These are phyloP conservation scores for Crataegus laevigata DNA, from an alignment of 306 rosid genomes.

Conservation along the genomic window DNA sequence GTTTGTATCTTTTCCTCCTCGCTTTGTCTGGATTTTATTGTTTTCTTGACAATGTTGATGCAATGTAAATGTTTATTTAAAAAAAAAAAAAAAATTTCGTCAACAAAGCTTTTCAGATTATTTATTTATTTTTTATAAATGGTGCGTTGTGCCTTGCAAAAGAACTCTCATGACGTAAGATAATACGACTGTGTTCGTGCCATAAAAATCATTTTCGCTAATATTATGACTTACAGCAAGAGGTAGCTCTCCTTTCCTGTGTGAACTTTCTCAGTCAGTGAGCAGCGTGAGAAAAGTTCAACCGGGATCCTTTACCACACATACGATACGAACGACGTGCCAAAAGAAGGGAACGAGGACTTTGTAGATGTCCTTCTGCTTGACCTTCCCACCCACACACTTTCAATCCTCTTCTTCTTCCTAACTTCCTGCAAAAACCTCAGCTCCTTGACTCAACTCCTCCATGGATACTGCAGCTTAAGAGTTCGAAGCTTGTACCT, in stretches of 20 bases:
- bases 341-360: not conserved
- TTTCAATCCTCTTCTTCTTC: conserved; percentile 1
- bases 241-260: not conserved
- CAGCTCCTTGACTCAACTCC: not conserved
- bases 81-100: too few relatives aligned
- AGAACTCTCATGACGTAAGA: too few relatives aligned
- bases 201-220: too few relatives aligned
- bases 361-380: not conserved
- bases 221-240: too few relatives aligned
- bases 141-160: too few relatives aligned
- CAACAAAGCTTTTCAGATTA: too few relatives aligned
- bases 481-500: not conserved
- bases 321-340: not conserved
- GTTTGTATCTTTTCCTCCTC: too few relatives aligned
- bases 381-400: not conserved
- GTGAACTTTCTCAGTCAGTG: not conserved
- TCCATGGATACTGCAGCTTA: not conserved
- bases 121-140: too few relatives aligned
- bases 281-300: not conserved
- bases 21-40: too few relatives aligned
- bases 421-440: not conserved
- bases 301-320: not conserved
- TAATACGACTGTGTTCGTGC: too few relatives aligned
- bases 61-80: too few relatives aligned
- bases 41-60: too few relatives aligned